A percentile compares a stretch with the other conserved stretches of the same genome.
Evolutionary conservation across 1,139 yeast species (phyloP).

Genomic region (Eremothecium gossypii): DNA sequence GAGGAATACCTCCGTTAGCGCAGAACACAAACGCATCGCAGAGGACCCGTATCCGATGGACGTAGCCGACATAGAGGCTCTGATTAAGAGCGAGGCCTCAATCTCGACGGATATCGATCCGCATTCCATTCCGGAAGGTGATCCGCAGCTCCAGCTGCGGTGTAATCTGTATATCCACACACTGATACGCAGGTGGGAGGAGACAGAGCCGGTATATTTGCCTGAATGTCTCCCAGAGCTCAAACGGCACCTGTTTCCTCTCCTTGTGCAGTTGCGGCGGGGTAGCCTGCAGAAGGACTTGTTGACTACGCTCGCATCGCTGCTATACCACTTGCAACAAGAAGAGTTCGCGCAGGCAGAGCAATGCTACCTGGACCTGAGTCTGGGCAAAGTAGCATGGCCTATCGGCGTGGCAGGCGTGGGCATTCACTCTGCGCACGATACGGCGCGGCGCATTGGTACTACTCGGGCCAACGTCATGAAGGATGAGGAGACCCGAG

Average conservation of each 20-base stretch:
- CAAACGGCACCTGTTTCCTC: constrained; percentile 48
- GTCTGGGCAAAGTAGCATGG: constrained; percentile 89
- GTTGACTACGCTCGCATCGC: constrained; percentile 50
- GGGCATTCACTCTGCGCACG: constrained; percentile 56
- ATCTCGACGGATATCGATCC: constrained; percentile 28
- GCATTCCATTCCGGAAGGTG: constrained; percentile 13
- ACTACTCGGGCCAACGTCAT: constrained; percentile 50
- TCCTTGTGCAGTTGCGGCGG: constrained; percentile 51
- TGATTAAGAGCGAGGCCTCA: constrained; percentile 11
- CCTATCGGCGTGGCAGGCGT: constrained; percentile 79
- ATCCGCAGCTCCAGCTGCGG: constrained; percentile 31
- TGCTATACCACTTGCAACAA: constrained; percentile 50
- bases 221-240: constrained; percentile 38
- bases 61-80: background rate
- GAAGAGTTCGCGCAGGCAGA: constrained; percentile 47
- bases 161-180: constrained; percentile 43
- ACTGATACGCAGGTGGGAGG: constrained; percentile 40
- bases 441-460: constrained; percentile 20
- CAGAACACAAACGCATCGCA: background rate
- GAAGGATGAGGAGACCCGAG: constrained; percentile 65
- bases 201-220: constrained; percentile 11
- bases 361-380: constrained; percentile 63
- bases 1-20: no score
- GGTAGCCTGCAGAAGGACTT: constrained; percentile 38
- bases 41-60: background rate